Percentiles rank a stretch among this genome's conserved stretches.
Evolutionary conservation across 495 filamentous ascomycete genomes (phyloP).

Genomic region (Monascus purpureus): DNA sequence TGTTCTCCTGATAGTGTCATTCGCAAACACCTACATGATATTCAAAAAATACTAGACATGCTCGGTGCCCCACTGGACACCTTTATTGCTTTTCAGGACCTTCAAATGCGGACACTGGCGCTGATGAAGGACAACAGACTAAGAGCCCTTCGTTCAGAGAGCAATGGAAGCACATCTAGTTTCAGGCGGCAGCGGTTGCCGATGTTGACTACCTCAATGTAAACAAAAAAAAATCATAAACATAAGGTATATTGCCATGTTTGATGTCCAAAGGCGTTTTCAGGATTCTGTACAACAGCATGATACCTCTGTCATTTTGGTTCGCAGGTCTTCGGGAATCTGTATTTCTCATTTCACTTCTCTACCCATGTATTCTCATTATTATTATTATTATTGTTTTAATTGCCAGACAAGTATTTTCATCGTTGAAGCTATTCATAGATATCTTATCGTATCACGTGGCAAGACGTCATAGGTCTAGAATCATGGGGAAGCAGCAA

Average conservation of each 20-base stretch:
- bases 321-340: too few relatives aligned
- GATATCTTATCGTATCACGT: conserved; percentile 13
- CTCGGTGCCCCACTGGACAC: conserved; percentile 29
- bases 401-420: too few relatives aligned
- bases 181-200: too few relatives aligned
- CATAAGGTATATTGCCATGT: too few relatives aligned
- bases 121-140: conserved; percentile 17
- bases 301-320: not conserved
- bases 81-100: conserved; percentile 24
- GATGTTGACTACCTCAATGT: conserved; percentile 1
- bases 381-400: conserved; percentile 2
- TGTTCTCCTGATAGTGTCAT: conserved; percentile 40
- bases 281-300: conserved; percentile 1
- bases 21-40: conserved; percentile 39
- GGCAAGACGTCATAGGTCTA: conserved; percentile 27
- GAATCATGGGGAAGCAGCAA: too few relatives aligned
- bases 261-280: too few relatives aligned
- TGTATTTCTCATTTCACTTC: too few relatives aligned
- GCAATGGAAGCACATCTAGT: not conserved
- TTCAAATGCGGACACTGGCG: conserved; percentile 16
- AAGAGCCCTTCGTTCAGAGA: conserved; percentile 4
- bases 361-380: too few relatives aligned
- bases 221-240: too few relatives aligned
- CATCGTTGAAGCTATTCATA: too few relatives aligned
- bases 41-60: conserved; percentile 38